Percentiles rank a stretch among this genome's conserved stretches.
These are phyloP conservation scores for Piromyces sp. DNA, from an alignment of 192 early-diverging fungal genomes.

Conservation along the genomic window DNA sequence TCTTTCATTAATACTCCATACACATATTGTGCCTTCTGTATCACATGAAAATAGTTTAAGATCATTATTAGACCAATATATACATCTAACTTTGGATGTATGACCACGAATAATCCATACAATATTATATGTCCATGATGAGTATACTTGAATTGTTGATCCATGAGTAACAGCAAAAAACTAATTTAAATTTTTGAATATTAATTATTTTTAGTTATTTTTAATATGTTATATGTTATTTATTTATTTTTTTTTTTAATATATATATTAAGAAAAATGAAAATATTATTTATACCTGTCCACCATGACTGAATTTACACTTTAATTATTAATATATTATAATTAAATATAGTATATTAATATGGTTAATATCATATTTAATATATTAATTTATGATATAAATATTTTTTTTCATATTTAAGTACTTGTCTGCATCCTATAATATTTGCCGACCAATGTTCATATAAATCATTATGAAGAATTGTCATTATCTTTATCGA, in stretches of 20 bases:
- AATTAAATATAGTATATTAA: no score
- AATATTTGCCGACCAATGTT: slow-evolving; percentile 27
- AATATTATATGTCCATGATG: slow-evolving; percentile 32
- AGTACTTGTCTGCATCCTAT: slow-evolving; percentile 29
- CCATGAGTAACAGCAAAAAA: slow-evolving; percentile 38
- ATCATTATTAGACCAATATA: slow-evolving; percentile 21
- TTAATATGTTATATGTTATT: no score
- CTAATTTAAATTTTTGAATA: no score
- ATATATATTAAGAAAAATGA: no score
- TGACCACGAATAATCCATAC: slow-evolving; percentile 30
- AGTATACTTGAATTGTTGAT: slow-evolving; percentile 22
- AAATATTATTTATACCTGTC: slow-evolving; percentile 12
- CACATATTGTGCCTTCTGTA: not conserved
- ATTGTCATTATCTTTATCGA: slow-evolving; percentile 34
- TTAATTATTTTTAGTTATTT: no score
- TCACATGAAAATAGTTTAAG: not conserved
- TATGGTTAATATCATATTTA: no score
- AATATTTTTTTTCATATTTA: not conserved
- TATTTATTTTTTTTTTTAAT: no score
- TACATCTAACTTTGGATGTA: slow-evolving; percentile 24
- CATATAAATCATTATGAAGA: slow-evolving; percentile 33
- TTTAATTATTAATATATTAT: slow-evolving; percentile 3
- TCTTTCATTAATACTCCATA: not conserved
- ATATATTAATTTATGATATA: no score
- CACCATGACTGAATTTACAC: slow-evolving; percentile 37